Evolutionary conservation across 1,284 basidiomycete species (phyloP), one percentile per base, ranked within the genome.

Genomic region (Cryptococcus amylolentus): DNA sequence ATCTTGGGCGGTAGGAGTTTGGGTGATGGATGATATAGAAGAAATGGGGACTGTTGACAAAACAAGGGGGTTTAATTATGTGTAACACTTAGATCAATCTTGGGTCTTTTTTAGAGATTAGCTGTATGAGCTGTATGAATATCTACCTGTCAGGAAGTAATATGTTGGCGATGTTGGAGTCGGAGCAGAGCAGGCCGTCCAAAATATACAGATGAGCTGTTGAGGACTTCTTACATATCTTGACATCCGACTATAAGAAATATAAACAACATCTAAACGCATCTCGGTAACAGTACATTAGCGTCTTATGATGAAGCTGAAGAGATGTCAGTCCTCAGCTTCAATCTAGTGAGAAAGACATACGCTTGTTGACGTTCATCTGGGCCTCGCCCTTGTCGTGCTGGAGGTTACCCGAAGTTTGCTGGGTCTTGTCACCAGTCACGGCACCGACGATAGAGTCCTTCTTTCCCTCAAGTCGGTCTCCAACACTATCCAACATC

Each of bases 401-500:
- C 64, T 72, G 70, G 26, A 55, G 65, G 80, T 71, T 65, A 81
- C 86, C 86, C 18, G 78, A 51, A 26, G 73, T 66, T 70, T 88
- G 81, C 71, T 88, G 83, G 37, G 78, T 56, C 68, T 83, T 83
- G 74, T 88, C 87, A 39, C 86, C 87, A 14, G 80, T 82, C 40
- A 87, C 61, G 5, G 86, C 83, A 28, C 73, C 87, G 38, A 84
- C 80, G 31, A 88, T 76, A 23, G 83, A 78, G 64, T 88, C 85
- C 63, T 84, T 84, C 79, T 87, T 88, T 54, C 87, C 88, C 43
- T 73, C 73, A 20, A 84, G 41, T 55, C 83, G 82, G 71, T 88
- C 87, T 7, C 77, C 55, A 4, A 78, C 75, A 40, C 71, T 72
- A 50, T 23, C 10, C 12, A 41, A 6, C 38, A n/a, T 54, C 52